These are phyloP conservation scores for Phytopythium montanum DNA, from an alignment of 352 stramenopile genomes.

Conservation along the genomic window DNA sequence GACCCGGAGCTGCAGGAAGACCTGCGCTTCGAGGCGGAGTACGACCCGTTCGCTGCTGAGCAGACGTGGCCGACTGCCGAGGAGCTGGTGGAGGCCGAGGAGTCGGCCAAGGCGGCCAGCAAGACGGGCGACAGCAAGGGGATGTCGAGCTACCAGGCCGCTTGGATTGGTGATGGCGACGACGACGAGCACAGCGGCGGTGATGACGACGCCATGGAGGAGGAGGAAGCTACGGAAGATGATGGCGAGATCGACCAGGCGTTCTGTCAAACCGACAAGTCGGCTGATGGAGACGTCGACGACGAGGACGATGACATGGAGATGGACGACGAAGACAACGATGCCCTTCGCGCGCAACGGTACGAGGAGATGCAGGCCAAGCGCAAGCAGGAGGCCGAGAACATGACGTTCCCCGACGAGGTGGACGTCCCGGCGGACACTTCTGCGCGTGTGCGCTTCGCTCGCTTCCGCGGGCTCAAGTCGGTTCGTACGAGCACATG, in stretches of 20 bases:
- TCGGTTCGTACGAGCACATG: slow-evolving; percentile 95
- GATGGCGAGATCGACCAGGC: slow-evolving; percentile 65
- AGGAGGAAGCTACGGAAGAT: slow-evolving; percentile 57
- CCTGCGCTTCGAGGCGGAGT: slow-evolving; percentile 84
- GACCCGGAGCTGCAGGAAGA: slow-evolving; percentile 71
- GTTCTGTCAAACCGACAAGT: slow-evolving; percentile 67
- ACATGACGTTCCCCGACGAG: slow-evolving; percentile 96
- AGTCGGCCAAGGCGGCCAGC: slow-evolving; percentile 59
- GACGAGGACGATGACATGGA: slow-evolving; percentile 76
- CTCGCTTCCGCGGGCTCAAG: slow-evolving; percentile 95
- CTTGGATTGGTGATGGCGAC: slow-evolving; percentile 86
- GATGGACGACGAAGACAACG: slow-evolving; percentile 71
- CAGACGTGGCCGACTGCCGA: slow-evolving; percentile 97
- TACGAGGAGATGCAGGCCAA: slow-evolving; percentile 68
- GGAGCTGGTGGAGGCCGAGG: slow-evolving; percentile 89
- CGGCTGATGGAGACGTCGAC: slow-evolving; percentile 37
- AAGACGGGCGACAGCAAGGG: slow-evolving; percentile 41
- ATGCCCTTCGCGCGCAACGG: slow-evolving; percentile 27
- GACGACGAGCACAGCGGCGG: slow-evolving; percentile 39
- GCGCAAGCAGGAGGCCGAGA: slow-evolving; percentile 87
- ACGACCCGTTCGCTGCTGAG: slow-evolving; percentile 95
- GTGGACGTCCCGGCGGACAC: slow-evolving; percentile 71
- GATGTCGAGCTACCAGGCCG: slow-evolving; percentile 93
- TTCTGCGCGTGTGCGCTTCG: slow-evolving; percentile 67
- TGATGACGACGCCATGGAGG: slow-evolving; percentile 58